A percentile compares a stretch with the other conserved stretches of the same genome.
phyloP scores from a whole-genome alignment of 2,329 filamentous ascomycete genomes.

The Fusarium sambucinum region DNA sequence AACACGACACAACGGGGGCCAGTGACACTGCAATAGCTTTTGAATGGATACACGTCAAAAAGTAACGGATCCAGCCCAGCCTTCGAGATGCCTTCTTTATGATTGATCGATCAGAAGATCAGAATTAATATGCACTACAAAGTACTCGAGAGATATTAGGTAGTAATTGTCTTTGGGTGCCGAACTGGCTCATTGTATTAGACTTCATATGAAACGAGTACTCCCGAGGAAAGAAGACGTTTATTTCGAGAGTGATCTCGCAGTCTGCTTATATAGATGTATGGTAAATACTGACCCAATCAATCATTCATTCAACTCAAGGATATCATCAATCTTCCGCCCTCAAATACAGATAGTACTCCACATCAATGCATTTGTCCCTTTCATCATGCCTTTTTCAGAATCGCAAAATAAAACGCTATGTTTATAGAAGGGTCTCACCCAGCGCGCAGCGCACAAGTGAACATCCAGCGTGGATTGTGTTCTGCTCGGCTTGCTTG shows the following conservation, averaged over 20 bases:
- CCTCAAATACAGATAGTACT: conserved; percentile 29
- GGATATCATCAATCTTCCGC: conserved; percentile 40
- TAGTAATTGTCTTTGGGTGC: not conserved
- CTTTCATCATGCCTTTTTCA: conserved; percentile 12
- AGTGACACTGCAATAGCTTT: conserved; percentile 26
- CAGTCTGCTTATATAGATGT: conserved; percentile 33
- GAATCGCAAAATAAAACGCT: conserved; percentile 1
- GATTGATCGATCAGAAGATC: conserved; percentile 18
- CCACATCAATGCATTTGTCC: conserved; percentile 27
- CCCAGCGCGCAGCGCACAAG: conserved; percentile 92
- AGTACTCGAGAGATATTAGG: not conserved
- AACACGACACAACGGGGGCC: conserved; percentile 19
- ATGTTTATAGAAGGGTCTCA: conserved; percentile 80
- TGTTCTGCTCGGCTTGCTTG: conserved; percentile 80
- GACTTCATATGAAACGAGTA: not conserved
- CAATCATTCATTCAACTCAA: conserved; percentile 47
- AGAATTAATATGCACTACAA: not conserved
- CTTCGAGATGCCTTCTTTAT: conserved; percentile 18
- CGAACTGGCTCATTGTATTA: not conserved
- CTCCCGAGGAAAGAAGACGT: conserved; percentile 40
- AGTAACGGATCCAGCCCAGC: conserved; percentile 15
- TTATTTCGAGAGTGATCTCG: conserved; percentile 49
- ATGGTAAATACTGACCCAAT: conserved; percentile 40
- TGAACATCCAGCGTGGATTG: conserved; percentile 89
- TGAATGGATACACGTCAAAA: conserved; percentile 39